Evolutionary conservation across 2,329 filamentous ascomycete genomes (phyloP).

Genomic region (Aspergillaceae sp.): DNA sequence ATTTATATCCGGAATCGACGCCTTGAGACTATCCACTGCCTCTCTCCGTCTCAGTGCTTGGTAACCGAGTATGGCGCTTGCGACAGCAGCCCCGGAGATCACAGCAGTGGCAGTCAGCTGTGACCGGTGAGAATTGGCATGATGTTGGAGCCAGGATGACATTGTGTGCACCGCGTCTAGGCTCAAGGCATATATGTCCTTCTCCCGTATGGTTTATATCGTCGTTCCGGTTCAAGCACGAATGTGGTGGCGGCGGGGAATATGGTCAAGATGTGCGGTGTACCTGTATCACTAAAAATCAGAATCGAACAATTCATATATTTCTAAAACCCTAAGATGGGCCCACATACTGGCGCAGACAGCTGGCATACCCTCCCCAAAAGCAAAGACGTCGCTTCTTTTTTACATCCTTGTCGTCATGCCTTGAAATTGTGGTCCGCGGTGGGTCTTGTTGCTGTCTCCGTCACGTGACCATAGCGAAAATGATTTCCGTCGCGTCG

Average conservation of each 20-base stretch:
- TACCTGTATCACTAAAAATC: too few relatives aligned
- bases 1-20: constrained; percentile 50
- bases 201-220: not conserved
- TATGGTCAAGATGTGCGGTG: too few relatives aligned
- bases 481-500: too few relatives aligned
- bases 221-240: not conserved
- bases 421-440: not conserved
- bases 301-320: too few relatives aligned
- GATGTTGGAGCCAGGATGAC: constrained; percentile 35
- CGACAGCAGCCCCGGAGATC: constrained; percentile 37
- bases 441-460: too few relatives aligned
- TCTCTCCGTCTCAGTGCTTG: constrained; percentile 49
- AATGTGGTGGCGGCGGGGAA: too few relatives aligned
- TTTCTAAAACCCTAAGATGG: too few relatives aligned
- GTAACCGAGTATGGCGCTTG: constrained; percentile 48
- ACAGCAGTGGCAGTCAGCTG: constrained; percentile 37
- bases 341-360: too few relatives aligned
- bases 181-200: not conserved
- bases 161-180: not conserved
- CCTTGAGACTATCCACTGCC: constrained; percentile 50
- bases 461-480: too few relatives aligned
- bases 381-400: constrained; percentile 1
- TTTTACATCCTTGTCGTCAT: not conserved
- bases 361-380: too few relatives aligned
- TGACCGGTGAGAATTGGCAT: constrained; percentile 31